Base-by-base conservation (phyloP, 2,329 filamentous ascomycete species). In the Elsinoe batatas region DNA sequence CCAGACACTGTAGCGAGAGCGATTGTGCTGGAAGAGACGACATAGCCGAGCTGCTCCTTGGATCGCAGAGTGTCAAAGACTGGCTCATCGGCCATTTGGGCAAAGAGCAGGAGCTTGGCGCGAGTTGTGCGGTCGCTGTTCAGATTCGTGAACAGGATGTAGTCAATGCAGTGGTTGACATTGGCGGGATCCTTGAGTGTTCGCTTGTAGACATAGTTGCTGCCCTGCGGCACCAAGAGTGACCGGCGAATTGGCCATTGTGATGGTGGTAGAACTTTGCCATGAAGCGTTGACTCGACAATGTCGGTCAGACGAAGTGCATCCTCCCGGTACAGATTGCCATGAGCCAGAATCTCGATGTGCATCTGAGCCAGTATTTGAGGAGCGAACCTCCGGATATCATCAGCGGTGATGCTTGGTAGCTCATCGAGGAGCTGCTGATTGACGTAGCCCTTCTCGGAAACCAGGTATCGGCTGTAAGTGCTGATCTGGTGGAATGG, bases 1-100 rank as follows among this genome's bases (percentile, higher is more conserved):
- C 88, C 88, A 1, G 69, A 67, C 64, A 88, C 85, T 0, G 86
- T 91, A 0, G 87, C 90, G n/a, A 82, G 74, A 56, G 86, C 82
- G 53, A 80, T 79, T 37, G 83, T 77, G 26, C 89, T 88, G 49
- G 87, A 91, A 71, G 91, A 95, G 0, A 98, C 91, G 54, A 98
- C 88, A 64, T 98, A 98, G 11, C 93, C 93, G 5, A 98, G 84
- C 71, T 98, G 91, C 69, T 98, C 91, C 71, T 97, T 96, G 42
- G 93, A 97, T 50, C 93, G 83, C 6, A 98, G 78, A 69, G 95
- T 90, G 70, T 98, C 89, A 67, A 97, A 98, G 7, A 87, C 87
- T 3, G 91, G 91, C 72, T 98, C 93, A 56, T 95, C 87, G 0
- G 89, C 84, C 73, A 98, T 87, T 70, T 97, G 93, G 22, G 88